Evolutionary conservation across 257 asterid species (phyloP), one percentile per base, ranked within the genome.

Genomic region (Penstemon newberryi): DNA sequence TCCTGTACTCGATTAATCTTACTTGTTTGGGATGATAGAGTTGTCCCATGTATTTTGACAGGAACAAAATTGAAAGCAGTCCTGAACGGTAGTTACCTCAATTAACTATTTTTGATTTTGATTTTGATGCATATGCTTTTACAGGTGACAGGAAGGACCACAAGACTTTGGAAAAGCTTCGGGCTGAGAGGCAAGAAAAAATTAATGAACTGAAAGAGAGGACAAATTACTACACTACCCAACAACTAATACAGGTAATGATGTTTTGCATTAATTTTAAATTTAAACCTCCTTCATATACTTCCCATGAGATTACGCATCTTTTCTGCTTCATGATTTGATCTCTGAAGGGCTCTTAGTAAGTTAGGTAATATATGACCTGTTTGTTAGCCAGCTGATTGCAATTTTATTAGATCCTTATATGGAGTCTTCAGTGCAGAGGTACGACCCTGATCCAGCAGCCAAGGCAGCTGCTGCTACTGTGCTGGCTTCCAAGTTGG

Each of bases 181-280:
- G 87, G 61, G 86, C 84, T 59, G 97, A 90, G 84, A 85, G 94
- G 88, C 89, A 83, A 73, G 95, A 85, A 44, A 92, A 90, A 76
- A 86, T 90, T 58, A 86, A 92, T 76, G 98, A 92, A 77, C 84
- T 92, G 65, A 92, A 92, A 79, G 98, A 92, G 86, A 90, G 79
- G 78, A 84, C 97, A 45, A 92, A 92, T 69, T 92, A 85, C 82
- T 92, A 92, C 76, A 72, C 62, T 3, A 90, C 96, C 11, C 98
- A 90, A 80, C 97, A 88, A 79, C 82, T 92, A 62, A 92, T 92
- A 78, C 95, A 92, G 96, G 97, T 92, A 72, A 73, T 65, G 47
- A 5, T 50, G 60, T 43, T 19, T 61, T 59, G 63, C 25, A 47
- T 73, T 6, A 39, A 13, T 58, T 49, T 58, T 53, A 5, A n/a